phyloP scores from a whole-genome alignment of 2,329 filamentous ascomycete genomes.

The Phialophora tarda region DNA sequence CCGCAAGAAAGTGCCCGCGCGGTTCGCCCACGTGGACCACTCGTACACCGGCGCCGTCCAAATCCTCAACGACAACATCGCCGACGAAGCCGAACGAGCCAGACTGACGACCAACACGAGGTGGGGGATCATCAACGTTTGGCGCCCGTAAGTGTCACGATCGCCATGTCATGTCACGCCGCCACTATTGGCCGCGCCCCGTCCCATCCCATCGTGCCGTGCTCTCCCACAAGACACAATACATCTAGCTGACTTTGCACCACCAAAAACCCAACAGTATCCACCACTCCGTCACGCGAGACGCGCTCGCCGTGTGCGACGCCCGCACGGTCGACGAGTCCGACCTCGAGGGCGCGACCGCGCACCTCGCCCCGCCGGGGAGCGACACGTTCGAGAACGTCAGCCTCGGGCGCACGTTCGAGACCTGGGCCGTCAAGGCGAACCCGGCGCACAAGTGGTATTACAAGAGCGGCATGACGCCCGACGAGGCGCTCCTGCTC shows the following conservation, averaged over 20 bases:
- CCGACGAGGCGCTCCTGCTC: conserved; percentile 62
- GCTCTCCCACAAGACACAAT: not conserved
- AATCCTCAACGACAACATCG: conserved; percentile 51
- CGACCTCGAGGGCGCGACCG: conserved; percentile 55
- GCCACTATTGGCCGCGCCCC: not conserved
- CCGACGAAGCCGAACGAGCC: conserved; percentile 41
- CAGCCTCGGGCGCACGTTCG: conserved; percentile 47
- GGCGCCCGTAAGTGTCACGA: conserved; percentile 48
- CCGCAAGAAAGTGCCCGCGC: conserved; percentile 49
- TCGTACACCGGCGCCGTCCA: conserved; percentile 52
- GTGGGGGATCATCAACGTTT: conserved; percentile 57
- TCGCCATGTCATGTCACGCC: no score
- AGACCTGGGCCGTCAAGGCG: conserved; percentile 54
- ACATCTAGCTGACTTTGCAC: not conserved
- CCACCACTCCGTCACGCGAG: conserved; percentile 53
- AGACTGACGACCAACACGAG: conserved; percentile 47
- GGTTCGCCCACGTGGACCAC: conserved; percentile 58
- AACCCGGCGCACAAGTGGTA: conserved; percentile 56
- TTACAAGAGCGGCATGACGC: conserved; percentile 57
- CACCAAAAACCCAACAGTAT: conserved; percentile 39
- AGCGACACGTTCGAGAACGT: not conserved
- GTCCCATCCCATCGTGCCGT: no score
- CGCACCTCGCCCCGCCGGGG: conserved; percentile 54
- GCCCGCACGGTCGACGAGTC: conserved; percentile 56
- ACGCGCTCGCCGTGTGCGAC: conserved; percentile 61